Conservation (phyloP, 1,139 yeast genomes). For the Protomyces inouyei region DNA sequence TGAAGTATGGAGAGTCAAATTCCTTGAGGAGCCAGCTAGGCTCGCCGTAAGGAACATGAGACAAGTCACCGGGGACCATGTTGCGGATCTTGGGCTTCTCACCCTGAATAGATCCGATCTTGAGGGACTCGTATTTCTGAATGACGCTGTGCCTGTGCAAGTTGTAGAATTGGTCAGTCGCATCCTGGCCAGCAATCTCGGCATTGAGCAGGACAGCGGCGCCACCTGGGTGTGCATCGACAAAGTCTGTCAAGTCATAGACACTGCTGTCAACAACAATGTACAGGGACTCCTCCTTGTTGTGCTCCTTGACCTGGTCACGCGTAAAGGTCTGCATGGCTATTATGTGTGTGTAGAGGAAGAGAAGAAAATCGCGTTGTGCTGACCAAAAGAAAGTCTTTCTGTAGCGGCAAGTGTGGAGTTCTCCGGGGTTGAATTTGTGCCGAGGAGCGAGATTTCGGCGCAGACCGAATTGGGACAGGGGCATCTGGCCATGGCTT, state of each 20-base stretch:
- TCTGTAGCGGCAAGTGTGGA: neutral
- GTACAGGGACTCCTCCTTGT: conserved; percentile 25
- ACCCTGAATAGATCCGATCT: conserved; percentile 19
- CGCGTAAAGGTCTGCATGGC: conserved; percentile 7
- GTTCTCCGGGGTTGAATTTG: neutral
- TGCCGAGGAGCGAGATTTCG: neutral
- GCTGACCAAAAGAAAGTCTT: neutral
- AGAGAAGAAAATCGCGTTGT: neutral
- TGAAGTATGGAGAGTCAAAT: conserved; percentile 42
- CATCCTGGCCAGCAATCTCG: conserved; percentile 67
- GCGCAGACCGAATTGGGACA: neutral
- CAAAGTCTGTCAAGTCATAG: conserved; percentile 73
- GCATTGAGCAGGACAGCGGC: conserved; percentile 71
- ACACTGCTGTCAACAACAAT: conserved; percentile 43
- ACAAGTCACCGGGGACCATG: conserved; percentile 39
- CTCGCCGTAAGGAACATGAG: conserved; percentile 43
- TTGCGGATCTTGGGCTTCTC: conserved; percentile 12
- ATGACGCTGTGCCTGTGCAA: conserved; percentile 21
- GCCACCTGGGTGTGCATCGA: conserved; percentile 98
- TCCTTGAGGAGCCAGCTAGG: conserved; percentile 46
- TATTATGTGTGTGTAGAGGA: neutral
- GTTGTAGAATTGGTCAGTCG: conserved; percentile 23
- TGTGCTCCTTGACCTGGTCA: conserved; percentile 22
- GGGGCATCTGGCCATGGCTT: too few relatives aligned
- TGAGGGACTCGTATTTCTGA: conserved; percentile 10